phyloP scores from a whole-genome alignment of 2,329 filamentous ascomycete species.

The Apiospora hydei region DNA sequence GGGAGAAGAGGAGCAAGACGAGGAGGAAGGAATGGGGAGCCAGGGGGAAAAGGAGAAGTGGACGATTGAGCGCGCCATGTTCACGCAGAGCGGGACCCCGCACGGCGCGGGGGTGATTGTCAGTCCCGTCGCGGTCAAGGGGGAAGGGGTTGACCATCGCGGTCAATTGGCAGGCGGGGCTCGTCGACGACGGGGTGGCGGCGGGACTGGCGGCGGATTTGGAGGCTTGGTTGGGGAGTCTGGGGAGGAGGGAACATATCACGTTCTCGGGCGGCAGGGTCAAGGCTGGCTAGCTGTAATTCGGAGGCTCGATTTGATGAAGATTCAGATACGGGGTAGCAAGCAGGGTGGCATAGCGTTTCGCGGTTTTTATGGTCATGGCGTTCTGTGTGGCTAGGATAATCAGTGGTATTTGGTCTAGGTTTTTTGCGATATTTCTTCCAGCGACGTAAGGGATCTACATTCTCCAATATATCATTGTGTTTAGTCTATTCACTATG shows the following conservation, averaged over 20 bases:
- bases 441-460: too few species aligned
- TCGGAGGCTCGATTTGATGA: background rate
- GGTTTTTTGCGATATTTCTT: background rate
- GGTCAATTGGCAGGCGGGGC: conserved; percentile 23
- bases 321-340: too few species aligned
- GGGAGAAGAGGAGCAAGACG: background rate
- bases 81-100: conserved; percentile 25
- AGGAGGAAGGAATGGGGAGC: background rate
- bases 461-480: too few species aligned
- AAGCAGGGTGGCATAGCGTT: background rate
- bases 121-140: conserved; percentile 25
- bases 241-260: background rate
- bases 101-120: conserved; percentile 7
- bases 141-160: conserved; percentile 23
- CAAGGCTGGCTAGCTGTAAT: background rate
- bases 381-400: background rate
- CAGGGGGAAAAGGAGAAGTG: conserved; percentile 26
- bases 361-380: background rate
- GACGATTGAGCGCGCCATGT: conserved; percentile 33
- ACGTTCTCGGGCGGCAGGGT: background rate
- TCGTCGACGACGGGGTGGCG: conserved; percentile 20
- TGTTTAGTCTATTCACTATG: too few species aligned
- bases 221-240: conserved; percentile 22
- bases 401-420: background rate
- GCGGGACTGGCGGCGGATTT: conserved; percentile 20